Evolutionary conservation across 1,284 basidiomycete genomes (phyloP), one percentile per base, ranked within the genome.

Genomic region (Bjerkandera adusta): DNA sequence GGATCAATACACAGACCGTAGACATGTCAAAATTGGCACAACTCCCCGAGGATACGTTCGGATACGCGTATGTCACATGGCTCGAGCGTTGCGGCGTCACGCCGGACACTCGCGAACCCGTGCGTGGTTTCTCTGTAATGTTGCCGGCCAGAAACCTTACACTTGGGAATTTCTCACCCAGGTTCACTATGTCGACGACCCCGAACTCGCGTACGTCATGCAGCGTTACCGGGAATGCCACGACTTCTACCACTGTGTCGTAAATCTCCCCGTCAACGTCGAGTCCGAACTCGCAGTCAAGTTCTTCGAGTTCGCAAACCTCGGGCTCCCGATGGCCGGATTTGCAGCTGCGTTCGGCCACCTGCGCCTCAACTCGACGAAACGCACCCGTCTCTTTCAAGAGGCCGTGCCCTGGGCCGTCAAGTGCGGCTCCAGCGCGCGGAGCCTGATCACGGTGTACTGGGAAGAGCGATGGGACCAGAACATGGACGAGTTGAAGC

Each of bases 151-250:
- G n/a, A n/a, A n/a, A n/a, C n/a, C 27, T 18, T 25, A 12, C 5
- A 36, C 13, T 22, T 40, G 13, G 18, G 33, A 21, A 25, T n/a
- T 6, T 36, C 20, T 15, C 26, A 26, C 43, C 26, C 76, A 89
- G 92, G 92, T 97, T 4, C 89, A 87, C 56, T 98, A 97, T 65
- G 89, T 99, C 56, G 81, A 91, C 60, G 92, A 96, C 56, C 90
- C 92, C 1, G 92, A 94, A 58, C 78, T 96, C 10, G 94, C 94
- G 22, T 97, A 97, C 66, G 92, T 98, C 47, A 94, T 99, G 86
- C 92, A 97, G 58, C 86, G 97, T 35, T 99, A 99, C 66, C 88
- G 97, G 30, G 95, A 99, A 70, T 96, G 90, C 56, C 96, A 98
- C 68, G 92, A 98, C 69, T 87, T 97, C 59, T 97, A 97, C 65